Conservation (phyloP, 495 filamentous ascomycete genomes). For the Lindgomyces ingoldianus region DNA sequence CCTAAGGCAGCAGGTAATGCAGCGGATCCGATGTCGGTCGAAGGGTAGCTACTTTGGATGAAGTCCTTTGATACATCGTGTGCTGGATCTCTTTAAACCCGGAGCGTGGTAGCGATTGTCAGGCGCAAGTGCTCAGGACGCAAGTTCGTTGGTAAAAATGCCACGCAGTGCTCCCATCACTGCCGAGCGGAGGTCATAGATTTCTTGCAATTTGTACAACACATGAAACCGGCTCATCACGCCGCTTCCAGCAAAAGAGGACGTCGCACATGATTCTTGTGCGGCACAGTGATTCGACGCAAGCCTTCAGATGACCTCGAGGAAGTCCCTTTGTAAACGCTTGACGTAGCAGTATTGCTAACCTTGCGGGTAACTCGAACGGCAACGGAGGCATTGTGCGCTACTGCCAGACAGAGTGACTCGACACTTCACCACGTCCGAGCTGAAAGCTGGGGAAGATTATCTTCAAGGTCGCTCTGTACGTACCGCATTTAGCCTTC, state of each 20-base stretch:
- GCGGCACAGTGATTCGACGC: slow-evolving; percentile 34
- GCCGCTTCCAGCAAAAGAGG: slow-evolving; percentile 21
- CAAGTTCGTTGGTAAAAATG: slow-evolving; percentile 1
- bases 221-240: slow-evolving; percentile 39
- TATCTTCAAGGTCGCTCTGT: slow-evolving; percentile 9
- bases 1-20: neutral
- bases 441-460: slow-evolving; percentile 23
- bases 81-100: slow-evolving; percentile 11
- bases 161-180: slow-evolving; percentile 23
- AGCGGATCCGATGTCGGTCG: neutral
- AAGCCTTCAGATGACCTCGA: slow-evolving; percentile 37
- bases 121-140: slow-evolving; percentile 11
- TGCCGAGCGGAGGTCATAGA: slow-evolving; percentile 28
- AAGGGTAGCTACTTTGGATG: neutral
- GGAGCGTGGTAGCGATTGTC: slow-evolving; percentile 30
- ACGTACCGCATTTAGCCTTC: slow-evolving; percentile 2
- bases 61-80: slow-evolving; percentile 19
- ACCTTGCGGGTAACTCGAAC: slow-evolving; percentile 3
- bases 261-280: slow-evolving; percentile 38
- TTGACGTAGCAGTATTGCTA: slow-evolving; percentile 26
- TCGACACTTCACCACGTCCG: slow-evolving; percentile 6
- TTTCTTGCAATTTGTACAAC: slow-evolving; percentile 38
- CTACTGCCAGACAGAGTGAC: neutral
- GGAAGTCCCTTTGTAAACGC: slow-evolving; percentile 22
- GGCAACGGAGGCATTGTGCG: neutral